These are phyloP conservation scores for Paraurostyla sp. DNA, from an alignment of 73 alveolate genomes.

Conservation along the genomic window DNA sequence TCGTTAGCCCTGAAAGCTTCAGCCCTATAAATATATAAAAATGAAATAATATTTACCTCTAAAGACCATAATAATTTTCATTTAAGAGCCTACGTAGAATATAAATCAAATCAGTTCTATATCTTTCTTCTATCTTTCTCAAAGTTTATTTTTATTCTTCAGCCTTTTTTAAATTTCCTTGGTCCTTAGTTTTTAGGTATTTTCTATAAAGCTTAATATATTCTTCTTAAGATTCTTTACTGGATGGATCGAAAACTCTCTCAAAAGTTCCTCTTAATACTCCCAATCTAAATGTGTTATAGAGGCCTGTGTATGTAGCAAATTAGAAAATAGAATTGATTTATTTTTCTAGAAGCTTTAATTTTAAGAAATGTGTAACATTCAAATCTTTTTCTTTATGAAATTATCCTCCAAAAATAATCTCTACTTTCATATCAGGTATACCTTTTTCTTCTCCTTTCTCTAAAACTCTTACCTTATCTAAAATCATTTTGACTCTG, in stretches of 20 bases:
- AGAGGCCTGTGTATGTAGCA: constrained; percentile 14
- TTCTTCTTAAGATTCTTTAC: background rate
- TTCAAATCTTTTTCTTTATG: background rate
- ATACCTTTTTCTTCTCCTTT: background rate
- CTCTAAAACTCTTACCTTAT: constrained; percentile 16
- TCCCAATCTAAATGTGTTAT: constrained; percentile 36
- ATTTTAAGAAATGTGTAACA: background rate
- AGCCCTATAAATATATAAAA: background rate
- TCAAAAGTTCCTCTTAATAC: constrained; percentile 15
- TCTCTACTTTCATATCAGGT: constrained; percentile 23
- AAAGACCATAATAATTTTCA: constrained; percentile 17
- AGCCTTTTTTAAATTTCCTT: background rate
- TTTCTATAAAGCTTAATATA: background rate
- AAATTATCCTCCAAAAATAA: constrained; percentile 30
- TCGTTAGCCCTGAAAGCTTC: background rate
- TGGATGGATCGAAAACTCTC: background rate
- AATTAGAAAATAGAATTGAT: background rate
- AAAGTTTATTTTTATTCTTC: background rate
- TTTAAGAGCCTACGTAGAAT: constrained; percentile 8
- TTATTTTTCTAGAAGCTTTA: background rate
- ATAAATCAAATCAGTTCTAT: constrained; percentile 9
- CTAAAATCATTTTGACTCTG: constrained; percentile 16
- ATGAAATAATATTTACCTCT: background rate
- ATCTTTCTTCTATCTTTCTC: background rate
- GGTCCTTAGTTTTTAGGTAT: background rate